phyloP scores from a whole-genome alignment of 1,284 basidiomycete genomes.

The Ustilago loliicola region DNA sequence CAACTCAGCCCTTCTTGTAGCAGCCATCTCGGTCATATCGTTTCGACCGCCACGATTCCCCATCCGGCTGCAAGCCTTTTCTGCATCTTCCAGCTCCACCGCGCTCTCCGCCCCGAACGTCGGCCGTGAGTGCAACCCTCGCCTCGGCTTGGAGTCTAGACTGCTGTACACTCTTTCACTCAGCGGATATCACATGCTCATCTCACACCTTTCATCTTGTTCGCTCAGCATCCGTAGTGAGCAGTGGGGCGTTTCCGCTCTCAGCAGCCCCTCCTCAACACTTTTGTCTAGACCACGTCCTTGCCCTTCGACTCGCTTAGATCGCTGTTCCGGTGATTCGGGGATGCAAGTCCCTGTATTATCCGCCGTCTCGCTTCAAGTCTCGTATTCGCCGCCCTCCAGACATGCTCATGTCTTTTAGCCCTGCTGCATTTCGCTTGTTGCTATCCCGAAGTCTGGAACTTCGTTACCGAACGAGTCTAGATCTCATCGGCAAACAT shows the following conservation, averaged over 20 bases:
- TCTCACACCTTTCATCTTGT: background rate
- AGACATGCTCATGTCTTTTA: slow-evolving; percentile 1
- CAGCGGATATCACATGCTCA: background rate
- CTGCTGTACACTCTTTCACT: background rate
- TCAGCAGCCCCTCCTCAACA: no score
- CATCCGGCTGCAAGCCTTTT: slow-evolving; percentile 11
- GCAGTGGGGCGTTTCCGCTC: no score
- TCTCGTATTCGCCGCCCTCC: slow-evolving; percentile 4
- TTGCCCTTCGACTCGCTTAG: background rate
- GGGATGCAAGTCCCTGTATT: background rate
- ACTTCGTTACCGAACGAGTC: background rate
- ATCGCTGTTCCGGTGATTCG: slow-evolving; percentile 9
- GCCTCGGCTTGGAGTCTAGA: background rate
- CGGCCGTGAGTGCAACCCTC: background rate
- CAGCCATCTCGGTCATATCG: background rate
- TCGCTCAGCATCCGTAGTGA: background rate
- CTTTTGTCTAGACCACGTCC: slow-evolving; percentile 13
- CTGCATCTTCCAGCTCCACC: background rate
- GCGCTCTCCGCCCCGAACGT: no score
- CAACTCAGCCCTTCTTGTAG: background rate
- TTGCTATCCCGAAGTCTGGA: background rate
- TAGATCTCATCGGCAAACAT: background rate
- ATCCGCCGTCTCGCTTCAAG: slow-evolving; percentile 15
- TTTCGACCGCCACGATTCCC: background rate
- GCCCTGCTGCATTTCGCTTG: background rate